A percentile compares a stretch with the other conserved stretches of the same genome.
These are phyloP conservation scores for Serendipita indica DNA, from an alignment of 768 basidiomycete species.

Conservation along the genomic window DNA sequence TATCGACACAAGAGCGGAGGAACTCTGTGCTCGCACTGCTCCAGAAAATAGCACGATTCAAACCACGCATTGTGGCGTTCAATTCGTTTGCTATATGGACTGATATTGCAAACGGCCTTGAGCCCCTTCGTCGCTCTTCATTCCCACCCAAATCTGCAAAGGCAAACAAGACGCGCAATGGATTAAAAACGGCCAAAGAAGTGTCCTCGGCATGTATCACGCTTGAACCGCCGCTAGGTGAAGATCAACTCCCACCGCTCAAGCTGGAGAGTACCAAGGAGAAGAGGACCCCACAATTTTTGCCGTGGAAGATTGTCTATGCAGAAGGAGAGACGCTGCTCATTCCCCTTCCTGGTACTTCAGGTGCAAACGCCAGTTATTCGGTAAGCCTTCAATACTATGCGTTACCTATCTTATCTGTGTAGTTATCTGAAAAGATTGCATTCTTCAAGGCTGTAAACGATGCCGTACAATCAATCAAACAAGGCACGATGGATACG, in stretches of 20 bases:
- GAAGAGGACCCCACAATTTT: not conserved
- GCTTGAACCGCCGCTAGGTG: not conserved
- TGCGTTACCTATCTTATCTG: not conserved
- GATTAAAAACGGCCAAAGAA: not conserved
- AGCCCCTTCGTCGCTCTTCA: no score
- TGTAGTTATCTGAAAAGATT: slow-evolving; percentile 1
- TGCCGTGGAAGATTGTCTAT: slow-evolving; percentile 4
- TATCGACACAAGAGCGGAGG: not conserved
- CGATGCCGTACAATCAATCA: not conserved
- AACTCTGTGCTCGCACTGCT: not conserved
- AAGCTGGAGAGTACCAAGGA: not conserved
- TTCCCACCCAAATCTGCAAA: not conserved
- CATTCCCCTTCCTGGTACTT: slow-evolving; percentile 4
- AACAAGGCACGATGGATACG: not conserved
- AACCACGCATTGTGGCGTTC: not conserved
- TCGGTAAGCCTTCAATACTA: not conserved
- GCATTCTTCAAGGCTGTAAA: not conserved
- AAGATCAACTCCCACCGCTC: not conserved
- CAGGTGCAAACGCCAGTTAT: slow-evolving; percentile 1
- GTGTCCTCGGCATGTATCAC: not conserved
- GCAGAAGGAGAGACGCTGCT: not conserved
- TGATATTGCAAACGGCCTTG: not conserved
- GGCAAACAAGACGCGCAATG: not conserved
- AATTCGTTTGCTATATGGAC: slow-evolving; percentile 6
- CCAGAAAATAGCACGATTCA: not conserved